phyloP scores from a whole-genome alignment of 2,329 filamentous ascomycete genomes.

The Penicillium vulpinum region DNA sequence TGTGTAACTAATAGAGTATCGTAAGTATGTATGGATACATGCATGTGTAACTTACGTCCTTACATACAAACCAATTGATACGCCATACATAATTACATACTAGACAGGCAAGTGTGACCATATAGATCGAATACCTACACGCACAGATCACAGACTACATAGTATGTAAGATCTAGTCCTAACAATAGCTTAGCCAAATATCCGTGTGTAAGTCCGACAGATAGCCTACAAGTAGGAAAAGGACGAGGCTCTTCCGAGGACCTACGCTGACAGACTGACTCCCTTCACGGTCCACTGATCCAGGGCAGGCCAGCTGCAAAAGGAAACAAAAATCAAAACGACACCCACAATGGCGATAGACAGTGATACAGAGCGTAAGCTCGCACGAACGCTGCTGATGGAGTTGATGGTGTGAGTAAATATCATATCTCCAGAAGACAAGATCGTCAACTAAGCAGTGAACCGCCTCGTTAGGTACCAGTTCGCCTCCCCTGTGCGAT shows the following conservation, averaged over 20 bases:
- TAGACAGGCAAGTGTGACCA: no score
- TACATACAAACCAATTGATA: no score
- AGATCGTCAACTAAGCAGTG: neutral
- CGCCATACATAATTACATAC: neutral
- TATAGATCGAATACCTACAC: neutral
- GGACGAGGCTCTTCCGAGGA: neutral
- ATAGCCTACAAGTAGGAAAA: neutral
- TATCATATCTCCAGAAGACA: neutral
- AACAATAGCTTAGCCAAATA: neutral
- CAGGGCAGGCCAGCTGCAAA: neutral
- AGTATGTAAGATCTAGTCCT: neutral
- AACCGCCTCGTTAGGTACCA: slow-evolving; percentile 7
- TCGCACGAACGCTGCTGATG: slow-evolving; percentile 15
- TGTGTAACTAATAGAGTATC: no score
- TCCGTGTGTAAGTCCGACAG: neutral
- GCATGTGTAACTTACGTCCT: no score
- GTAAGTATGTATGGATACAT: no score
- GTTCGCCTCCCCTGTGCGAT: slow-evolving; percentile 17
- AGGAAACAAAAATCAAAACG: neutral
- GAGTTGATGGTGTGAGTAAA: slow-evolving; percentile 24
- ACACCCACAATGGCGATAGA: neutral
- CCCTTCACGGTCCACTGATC: neutral
- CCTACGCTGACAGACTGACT: neutral
- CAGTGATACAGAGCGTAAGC: slow-evolving; percentile 6
- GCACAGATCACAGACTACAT: no score